Percentiles rank a stretch among this genome's conserved stretches.
phyloP scores from a whole-genome alignment of 345 rosid genomes.

The Citrus medica region DNA sequence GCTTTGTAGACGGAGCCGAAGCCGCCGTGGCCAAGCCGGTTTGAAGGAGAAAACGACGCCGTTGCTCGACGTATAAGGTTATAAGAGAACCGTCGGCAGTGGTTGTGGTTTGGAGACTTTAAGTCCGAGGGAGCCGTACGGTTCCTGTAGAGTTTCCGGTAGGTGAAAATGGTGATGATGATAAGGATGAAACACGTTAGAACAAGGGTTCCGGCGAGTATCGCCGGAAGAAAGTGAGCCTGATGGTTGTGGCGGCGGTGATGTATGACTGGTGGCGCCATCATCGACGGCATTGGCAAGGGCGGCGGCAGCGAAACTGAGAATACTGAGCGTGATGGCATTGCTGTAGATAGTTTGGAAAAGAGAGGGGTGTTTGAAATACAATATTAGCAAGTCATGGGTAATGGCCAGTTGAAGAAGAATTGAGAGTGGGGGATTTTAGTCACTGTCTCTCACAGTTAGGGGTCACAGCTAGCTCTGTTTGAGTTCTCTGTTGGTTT shows the following conservation, averaged over 20 bases:
- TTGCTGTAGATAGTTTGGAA: conserved; percentile 22
- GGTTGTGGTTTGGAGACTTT: conserved; percentile 51
- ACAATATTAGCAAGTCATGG: not conserved
- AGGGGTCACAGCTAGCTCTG: too few species aligned
- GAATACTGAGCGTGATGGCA: conserved; percentile 45
- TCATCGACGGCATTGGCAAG: conserved; percentile 15
- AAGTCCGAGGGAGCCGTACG: conserved; percentile 84
- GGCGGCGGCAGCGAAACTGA: conserved; percentile 9
- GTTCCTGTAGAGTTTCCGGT: conserved; percentile 65
- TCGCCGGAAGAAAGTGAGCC: conserved; percentile 27
- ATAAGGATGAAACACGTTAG: conserved; percentile 39
- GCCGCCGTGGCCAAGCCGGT: conserved; percentile 91
- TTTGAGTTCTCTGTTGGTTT: not conserved
- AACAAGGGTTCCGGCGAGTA: conserved; percentile 33
- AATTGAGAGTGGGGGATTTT: not conserved
- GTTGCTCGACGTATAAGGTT: conserved; percentile 77
- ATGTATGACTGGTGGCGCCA: conserved; percentile 6
- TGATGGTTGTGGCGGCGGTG: conserved; percentile 14
- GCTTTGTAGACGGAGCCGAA: conserved; percentile 81
- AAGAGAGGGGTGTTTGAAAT: conserved; percentile 5
- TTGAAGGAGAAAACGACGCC: conserved; percentile 61
- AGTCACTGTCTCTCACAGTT: not conserved
- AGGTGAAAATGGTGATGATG: conserved; percentile 39
- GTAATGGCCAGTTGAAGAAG: not conserved
- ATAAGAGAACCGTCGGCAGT: conserved; percentile 74